Evolutionary conservation across 2,329 filamentous ascomycete genomes (phyloP), one percentile per base, ranked within the genome.

Genomic region (Elsinoe necatrix): DNA sequence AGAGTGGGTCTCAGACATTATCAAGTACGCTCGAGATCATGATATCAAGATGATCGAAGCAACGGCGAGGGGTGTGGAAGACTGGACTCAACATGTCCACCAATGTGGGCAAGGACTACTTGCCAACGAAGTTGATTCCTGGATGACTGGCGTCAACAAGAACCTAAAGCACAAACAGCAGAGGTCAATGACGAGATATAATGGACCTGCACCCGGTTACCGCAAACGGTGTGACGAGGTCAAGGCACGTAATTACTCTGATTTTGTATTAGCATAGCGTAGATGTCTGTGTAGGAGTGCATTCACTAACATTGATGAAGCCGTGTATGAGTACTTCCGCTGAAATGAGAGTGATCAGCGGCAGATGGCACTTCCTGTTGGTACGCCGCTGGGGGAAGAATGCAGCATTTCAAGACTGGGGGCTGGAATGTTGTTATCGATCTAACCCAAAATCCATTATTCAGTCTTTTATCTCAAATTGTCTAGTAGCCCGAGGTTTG

Each of bases 71-170:
- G 70, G 68, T 3, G 72, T 74, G 58, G 68, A 72, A 56, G 63
- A 68, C 35, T 76, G 73, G 73, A 61, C 42, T 6, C 39, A 45
- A 7, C 37, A 50, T 25, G 54, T 56, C 7, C 42, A 45, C 20
- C 68, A 75, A 2, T 77, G 74, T 54, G 71, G 72, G 0, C 64
- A 73, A 35, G 77, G 77, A 0, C 58, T 75, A 8, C 61, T 80
- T 23, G 68, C 71, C 0, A 75, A 74, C 58, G 71, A 78, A 59
- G 73, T 78, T 0, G 77, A 80, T 59, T 74, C 71, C 1, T 80
- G 77, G 78, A 78, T 80, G 76, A 80, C 77, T 1, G 78, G 77
- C 0, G 74, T 80, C 1, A 80, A 80, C 60, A 76, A 70, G 60
- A 79, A 79, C 57, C 61, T 79, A 35, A 65, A 68, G 14, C 66